Conservation (phyloP, 2,329 filamentous ascomycete species). For the Teratosphaeria epicoccoides region DNA sequence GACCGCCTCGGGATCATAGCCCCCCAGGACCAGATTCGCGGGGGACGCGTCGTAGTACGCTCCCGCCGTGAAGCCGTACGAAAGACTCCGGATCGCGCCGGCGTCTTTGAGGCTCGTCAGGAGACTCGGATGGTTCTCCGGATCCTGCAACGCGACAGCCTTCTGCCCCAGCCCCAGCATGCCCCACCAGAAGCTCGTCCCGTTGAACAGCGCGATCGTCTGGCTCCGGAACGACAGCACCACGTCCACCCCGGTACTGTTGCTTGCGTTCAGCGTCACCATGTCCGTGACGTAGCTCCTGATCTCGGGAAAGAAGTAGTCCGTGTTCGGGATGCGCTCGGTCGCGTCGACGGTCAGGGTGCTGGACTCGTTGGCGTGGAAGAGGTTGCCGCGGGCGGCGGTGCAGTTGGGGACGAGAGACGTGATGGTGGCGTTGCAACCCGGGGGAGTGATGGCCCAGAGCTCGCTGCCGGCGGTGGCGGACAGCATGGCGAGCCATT, state of each 20-base stretch:
- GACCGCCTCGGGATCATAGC: background rate
- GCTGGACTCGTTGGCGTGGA: too few species aligned
- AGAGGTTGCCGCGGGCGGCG: too few species aligned
- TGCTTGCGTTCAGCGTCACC: conserved; percentile 14
- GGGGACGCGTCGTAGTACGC: background rate
- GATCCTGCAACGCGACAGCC: conserved; percentile 17
- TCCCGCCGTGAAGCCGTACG: conserved; percentile 1
- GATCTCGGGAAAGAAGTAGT: too few species aligned
- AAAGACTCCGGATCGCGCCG: background rate
- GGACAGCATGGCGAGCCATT: conserved; percentile 12
- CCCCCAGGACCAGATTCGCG: background rate
- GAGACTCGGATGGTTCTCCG: background rate
- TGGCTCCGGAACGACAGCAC: conserved; percentile 20
- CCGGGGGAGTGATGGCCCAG: conserved; percentile 26
- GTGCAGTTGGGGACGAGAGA: background rate
- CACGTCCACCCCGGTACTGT: background rate
- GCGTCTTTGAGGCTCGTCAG: background rate
- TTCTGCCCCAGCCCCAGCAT: conserved; percentile 24
- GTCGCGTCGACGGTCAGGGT: too few species aligned
- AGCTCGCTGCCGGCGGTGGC: conserved; percentile 26
- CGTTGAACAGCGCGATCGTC: conserved; percentile 29
- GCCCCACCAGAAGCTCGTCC: conserved; percentile 29
- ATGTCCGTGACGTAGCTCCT: conserved; percentile 26
- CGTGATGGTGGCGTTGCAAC: conserved; percentile 20
- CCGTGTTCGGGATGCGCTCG: too few species aligned